Percentiles rank a stretch among this genome's conserved stretches.
phyloP scores from a whole-genome alignment of 2,329 filamentous ascomycete species.

The Apiospora arundinis region DNA sequence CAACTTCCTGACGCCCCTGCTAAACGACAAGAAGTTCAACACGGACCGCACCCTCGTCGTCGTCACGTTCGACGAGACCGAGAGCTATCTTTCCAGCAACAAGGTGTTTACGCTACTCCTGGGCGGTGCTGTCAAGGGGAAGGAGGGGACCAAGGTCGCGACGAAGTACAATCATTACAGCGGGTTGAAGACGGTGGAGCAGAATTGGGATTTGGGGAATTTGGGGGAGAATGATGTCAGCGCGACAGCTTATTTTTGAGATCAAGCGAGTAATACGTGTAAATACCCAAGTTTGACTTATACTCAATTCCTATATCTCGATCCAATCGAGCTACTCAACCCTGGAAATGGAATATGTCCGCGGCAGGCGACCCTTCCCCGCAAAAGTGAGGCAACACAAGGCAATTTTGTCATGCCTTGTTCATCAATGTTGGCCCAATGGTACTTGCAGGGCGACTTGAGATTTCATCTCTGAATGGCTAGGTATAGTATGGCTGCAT shows the following conservation, averaged over 20 bases:
- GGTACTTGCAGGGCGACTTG: no score
- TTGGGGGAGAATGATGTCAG: conserved; percentile 35
- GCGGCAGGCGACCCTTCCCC: no score
- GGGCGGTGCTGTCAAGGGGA: conserved; percentile 32
- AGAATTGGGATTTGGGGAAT: conserved; percentile 37
- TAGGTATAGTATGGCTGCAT: background rate
- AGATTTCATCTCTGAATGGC: background rate
- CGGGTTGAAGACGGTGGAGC: conserved; percentile 37
- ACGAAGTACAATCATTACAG: conserved; percentile 38
- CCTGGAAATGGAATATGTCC: no score
- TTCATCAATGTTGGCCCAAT: no score
- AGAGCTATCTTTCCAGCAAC: conserved; percentile 34
- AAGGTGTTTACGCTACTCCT: conserved; percentile 36
- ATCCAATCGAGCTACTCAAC: no score
- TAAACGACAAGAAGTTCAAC: conserved; percentile 44
- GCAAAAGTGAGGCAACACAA: no score
- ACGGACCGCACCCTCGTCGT: conserved; percentile 38
- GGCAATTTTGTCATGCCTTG: no score
- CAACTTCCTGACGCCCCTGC: conserved; percentile 36
- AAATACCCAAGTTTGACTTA: no score
- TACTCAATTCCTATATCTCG: no score
- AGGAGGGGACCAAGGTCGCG: conserved; percentile 34
- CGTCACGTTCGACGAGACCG: conserved; percentile 39
- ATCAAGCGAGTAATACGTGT: no score
- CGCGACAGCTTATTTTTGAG: conserved; percentile 22